Base-by-base conservation (phyloP, 2,329 filamentous ascomycete genomes). In the Claviceps paspali region DNA sequence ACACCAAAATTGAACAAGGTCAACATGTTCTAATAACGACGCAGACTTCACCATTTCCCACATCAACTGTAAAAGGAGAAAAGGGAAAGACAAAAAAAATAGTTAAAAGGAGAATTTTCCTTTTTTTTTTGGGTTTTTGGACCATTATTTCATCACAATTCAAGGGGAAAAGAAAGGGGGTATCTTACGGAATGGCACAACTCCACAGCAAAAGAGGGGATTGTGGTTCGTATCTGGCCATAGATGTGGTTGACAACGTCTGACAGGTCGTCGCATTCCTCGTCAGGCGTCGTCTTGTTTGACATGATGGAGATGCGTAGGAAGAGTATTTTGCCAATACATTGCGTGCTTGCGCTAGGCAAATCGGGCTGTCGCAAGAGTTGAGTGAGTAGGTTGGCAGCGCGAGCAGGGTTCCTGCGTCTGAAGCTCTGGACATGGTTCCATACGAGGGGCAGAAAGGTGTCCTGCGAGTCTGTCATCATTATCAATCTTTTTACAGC, bases 11-110 rank as follows among this genome's bases (percentile, higher is more conserved):
- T 79, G 70, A 1, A 79, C 70, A 11, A 63, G 45, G 2, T 65
- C 60, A 38, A 69, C 70, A 12, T 73, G 58, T 2, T 65, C 61
- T 23, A 70, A 64, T 1, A 57, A 58, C 43, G 72, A 74, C 11
- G 64, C 62, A 1, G 63, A 56, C 36, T 86, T 80, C n/a, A 82
- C 64, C 19, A 68, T 71, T 56, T 85, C 91, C 85, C 86, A 95
- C 3, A 94, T 59, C 3, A 94, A 55, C 81, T 88, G 41, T 9
- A 43, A 21, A 43, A 49, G 49, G 22, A 49, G 43, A 27, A 28
- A 6, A 14, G 27, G n/a, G n/a, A n/a, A n/a, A n/a, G n/a, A n/a
- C n/a, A n/a, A n/a, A n/a, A n/a, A n/a, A n/a, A n/a, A n/a, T n/a
- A n/a, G n/a, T n/a, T n/a, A n/a, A n/a, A n/a, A n/a, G n/a, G n/a